Conservation (phyloP, 495 filamentous ascomycete genomes). For the Daldinia caldariorum region DNA sequence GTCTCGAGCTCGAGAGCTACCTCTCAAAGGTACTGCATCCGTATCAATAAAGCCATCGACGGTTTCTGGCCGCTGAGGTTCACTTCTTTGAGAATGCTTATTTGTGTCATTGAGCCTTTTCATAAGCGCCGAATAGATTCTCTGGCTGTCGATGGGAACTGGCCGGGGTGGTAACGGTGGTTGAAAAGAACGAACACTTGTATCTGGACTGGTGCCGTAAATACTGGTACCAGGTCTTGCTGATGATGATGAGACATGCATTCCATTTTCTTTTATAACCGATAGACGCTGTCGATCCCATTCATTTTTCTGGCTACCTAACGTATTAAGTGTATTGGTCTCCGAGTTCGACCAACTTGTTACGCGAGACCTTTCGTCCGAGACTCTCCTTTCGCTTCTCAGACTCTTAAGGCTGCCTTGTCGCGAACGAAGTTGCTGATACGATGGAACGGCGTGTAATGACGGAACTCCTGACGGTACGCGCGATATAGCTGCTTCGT, state of each 20-base stretch:
- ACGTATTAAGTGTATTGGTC: slow-evolving; percentile 56
- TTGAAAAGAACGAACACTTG: slow-evolving; percentile 9
- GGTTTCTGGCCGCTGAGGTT: slow-evolving; percentile 46
- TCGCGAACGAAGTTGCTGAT: slow-evolving; percentile 54
- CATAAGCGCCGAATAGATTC: slow-evolving; percentile 79
- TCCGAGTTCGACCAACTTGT: slow-evolving; percentile 80
- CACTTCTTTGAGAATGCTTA: slow-evolving; percentile 44
- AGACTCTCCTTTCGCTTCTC: slow-evolving; percentile 59
- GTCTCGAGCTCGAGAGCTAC: slow-evolving; percentile 41
- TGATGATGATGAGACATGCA: slow-evolving; percentile 58
- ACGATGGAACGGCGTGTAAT: slow-evolving; percentile 51
- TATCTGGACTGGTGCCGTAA: slow-evolving; percentile 8
- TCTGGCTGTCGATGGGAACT: slow-evolving; percentile 65
- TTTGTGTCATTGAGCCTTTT: slow-evolving; percentile 64
- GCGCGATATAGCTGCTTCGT: slow-evolving; percentile 52
- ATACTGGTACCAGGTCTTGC: slow-evolving; percentile 17
- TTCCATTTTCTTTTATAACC: slow-evolving; percentile 71
- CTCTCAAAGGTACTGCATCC: slow-evolving; percentile 49
- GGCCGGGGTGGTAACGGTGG: slow-evolving; percentile 40
- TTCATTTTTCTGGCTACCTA: slow-evolving; percentile 51
- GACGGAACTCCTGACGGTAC: slow-evolving; percentile 56
- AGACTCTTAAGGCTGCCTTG: slow-evolving; percentile 64
- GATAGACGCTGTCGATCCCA: slow-evolving; percentile 69
- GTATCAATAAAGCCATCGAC: slow-evolving; percentile 39
- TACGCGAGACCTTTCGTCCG: slow-evolving; percentile 70